phyloP scores from a whole-genome alignment of 2,329 filamentous ascomycete species.

The Hirsutella minnesotensis region DNA sequence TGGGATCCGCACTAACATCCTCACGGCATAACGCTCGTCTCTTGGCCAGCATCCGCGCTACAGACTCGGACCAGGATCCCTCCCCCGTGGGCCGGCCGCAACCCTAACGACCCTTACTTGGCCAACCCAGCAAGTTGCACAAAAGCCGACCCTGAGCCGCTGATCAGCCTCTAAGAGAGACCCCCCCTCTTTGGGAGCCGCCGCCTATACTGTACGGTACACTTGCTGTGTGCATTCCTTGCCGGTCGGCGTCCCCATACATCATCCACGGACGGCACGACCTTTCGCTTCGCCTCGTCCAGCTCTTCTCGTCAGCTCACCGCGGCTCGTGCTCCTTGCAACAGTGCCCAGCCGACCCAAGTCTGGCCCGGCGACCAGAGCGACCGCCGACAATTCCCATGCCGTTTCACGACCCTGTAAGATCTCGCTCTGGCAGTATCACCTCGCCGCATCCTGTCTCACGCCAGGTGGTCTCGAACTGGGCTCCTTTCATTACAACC shows the following conservation, averaged over 20 bases:
- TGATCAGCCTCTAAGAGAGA: conserved; percentile 22
- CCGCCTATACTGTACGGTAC: conserved; percentile 10
- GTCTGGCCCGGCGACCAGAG: conserved; percentile 20
- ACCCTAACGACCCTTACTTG: conserved; percentile 29
- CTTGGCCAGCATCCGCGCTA: conserved; percentile 27
- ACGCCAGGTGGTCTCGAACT: conserved; percentile 26
- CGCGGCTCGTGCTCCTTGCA: neutral
- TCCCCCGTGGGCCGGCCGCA: conserved; percentile 23
- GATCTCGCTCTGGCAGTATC: conserved; percentile 34
- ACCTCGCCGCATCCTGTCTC: conserved; percentile 40
- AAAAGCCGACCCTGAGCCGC: conserved; percentile 34
- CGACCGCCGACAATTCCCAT: conserved; percentile 34
- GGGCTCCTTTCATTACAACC: conserved; percentile 1
- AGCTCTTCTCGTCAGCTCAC: conserved; percentile 14
- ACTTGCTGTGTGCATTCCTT: neutral
- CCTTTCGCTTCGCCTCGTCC: conserved; percentile 2
- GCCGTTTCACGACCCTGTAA: conserved; percentile 35
- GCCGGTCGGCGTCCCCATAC: conserved; percentile 1
- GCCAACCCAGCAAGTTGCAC: conserved; percentile 35
- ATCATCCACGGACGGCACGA: conserved; percentile 1
- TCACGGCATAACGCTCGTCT: conserved; percentile 20
- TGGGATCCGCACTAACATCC: conserved; percentile 10
- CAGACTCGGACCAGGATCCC: conserved; percentile 21
- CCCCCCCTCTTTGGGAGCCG: conserved; percentile 13
- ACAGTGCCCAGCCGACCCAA: conserved; percentile 19